Conservation (phyloP, 2,329 filamentous ascomycete species). For the Aspergillus hortae region DNA sequence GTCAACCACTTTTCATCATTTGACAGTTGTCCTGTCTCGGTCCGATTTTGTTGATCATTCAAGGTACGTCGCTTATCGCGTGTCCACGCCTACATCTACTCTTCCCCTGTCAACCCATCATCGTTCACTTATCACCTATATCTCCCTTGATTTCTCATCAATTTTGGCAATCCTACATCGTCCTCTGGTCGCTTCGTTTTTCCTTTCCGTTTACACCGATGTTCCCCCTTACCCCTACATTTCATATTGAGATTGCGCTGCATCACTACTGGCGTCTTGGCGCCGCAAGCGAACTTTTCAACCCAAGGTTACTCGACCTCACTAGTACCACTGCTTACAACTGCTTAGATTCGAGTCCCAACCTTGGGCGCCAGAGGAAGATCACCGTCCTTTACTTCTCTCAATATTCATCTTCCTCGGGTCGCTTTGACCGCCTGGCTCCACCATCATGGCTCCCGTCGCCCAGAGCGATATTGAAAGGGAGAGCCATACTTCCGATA, state of each 20-base stretch:
- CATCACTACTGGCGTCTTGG: conserved; percentile 30
- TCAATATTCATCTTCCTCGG: neutral
- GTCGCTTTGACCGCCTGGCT: neutral
- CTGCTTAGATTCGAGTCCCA: conserved; percentile 23
- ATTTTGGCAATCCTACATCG: neutral
- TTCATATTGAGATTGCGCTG: conserved; percentile 11
- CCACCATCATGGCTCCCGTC: conserved; percentile 29
- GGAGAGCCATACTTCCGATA: conserved; percentile 35
- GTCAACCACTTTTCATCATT: neutral
- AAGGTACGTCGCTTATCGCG: conserved; percentile 23
- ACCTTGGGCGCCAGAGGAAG: conserved; percentile 5
- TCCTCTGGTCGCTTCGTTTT: neutral
- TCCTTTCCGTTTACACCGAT: neutral
- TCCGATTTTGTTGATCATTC: conserved; percentile 9
- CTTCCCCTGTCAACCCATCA: conserved; percentile 20
- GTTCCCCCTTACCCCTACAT: conserved; percentile 2
- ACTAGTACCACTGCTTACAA: conserved; percentile 23
- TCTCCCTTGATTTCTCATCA: neutral
- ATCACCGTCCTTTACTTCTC: neutral
- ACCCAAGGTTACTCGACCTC: conserved; percentile 13
- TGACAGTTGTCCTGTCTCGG: neutral
- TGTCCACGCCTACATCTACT: conserved; percentile 14
- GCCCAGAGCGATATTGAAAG: conserved; percentile 32
- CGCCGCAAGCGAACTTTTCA: conserved; percentile 33
- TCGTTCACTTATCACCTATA: conserved; percentile 3